phyloP scores from a whole-genome alignment of 192 early-diverging fungal genomes.

The Rhizoclosmatium globosum region DNA sequence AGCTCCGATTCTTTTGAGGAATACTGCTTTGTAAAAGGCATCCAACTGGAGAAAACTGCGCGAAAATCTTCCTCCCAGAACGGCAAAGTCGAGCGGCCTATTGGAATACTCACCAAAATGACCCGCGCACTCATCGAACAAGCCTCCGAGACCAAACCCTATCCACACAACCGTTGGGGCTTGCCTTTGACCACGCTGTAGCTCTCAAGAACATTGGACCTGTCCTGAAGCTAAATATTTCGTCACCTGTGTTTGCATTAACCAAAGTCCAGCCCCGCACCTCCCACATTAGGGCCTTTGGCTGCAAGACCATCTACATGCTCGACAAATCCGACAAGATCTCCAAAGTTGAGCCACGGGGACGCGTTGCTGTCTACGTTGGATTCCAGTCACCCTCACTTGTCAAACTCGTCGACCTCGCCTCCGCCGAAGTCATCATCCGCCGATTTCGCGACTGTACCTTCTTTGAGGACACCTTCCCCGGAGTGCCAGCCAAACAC shows the following conservation, averaged over 20 bases:
- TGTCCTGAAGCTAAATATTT: not conserved
- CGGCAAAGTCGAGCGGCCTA: not conserved
- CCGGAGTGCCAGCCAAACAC: not conserved
- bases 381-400: not conserved
- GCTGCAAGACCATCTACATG: not conserved
- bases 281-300: slow-evolving; percentile 8
- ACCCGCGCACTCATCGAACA: not conserved
- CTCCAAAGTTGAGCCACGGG: not conserved
- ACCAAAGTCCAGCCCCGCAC: not conserved
- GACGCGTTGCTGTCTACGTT: not conserved
- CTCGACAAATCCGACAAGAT: not conserved
- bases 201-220: not conserved
- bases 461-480: not conserved
- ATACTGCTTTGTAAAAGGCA: not conserved
- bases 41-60: not conserved
- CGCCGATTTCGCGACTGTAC: not conserved
- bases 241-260: not conserved
- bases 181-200: not conserved
- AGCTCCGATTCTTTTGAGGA: not conserved
- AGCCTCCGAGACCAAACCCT: too few relatives aligned
- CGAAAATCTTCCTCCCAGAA: not conserved
- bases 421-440: not conserved
- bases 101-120: not conserved
- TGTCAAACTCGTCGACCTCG: not conserved
- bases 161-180: not conserved